phyloP scores from a whole-genome alignment of 1,284 basidiomycete genomes.

The Lentinula novae-zelandiae region DNA sequence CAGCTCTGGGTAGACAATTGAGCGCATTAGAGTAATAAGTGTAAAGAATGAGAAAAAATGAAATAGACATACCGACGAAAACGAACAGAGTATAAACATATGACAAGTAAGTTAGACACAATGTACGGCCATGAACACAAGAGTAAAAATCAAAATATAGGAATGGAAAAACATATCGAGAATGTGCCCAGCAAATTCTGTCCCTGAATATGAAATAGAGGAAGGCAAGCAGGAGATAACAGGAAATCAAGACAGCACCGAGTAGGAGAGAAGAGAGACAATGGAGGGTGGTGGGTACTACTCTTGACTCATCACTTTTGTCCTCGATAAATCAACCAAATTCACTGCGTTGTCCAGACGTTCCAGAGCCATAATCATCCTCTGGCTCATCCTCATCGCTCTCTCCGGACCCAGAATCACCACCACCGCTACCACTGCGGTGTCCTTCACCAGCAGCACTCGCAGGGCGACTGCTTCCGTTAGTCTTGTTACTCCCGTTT shows the following conservation, averaged over 20 bases:
- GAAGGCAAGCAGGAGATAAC: not conserved
- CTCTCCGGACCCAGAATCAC: not conserved
- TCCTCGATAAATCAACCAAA: not conserved
- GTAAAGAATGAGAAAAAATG: not conserved
- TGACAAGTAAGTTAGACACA: not conserved
- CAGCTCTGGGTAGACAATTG: not conserved
- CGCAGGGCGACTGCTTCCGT: not conserved
- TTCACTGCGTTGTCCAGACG: slow-evolving; percentile 1
- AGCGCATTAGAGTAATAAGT: not conserved
- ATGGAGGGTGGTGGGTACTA: not conserved
- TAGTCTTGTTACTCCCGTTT: not conserved
- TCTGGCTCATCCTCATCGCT: slow-evolving; percentile 4
- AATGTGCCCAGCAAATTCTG: not conserved
- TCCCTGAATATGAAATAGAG: not conserved
- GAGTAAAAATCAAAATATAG: not conserved
- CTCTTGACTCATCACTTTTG: not conserved
- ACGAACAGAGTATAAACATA: not conserved
- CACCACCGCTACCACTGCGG: slow-evolving; percentile 1
- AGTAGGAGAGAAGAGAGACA: not conserved
- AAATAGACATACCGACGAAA: not conserved
- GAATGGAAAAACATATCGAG: not conserved
- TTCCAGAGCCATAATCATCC: not conserved
- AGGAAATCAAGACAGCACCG: not conserved
- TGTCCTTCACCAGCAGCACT: not conserved
- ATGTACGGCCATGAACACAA: not conserved